Percentiles rank a stretch among this genome's conserved stretches.
Conservation (phyloP, 192 early-diverging fungal species). For the Spizellomyces sp. region DNA sequence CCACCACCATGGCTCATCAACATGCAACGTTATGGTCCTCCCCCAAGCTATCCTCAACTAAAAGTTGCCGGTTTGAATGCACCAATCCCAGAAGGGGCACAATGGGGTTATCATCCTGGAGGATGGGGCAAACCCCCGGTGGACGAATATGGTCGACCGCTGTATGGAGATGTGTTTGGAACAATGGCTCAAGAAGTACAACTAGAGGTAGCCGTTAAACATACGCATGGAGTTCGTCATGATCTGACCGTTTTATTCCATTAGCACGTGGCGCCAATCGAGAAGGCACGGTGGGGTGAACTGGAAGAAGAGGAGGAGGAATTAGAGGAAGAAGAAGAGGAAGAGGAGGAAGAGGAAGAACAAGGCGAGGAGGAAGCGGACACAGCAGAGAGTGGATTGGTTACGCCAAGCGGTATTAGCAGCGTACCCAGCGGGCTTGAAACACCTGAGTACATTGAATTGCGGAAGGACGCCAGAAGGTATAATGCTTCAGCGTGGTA, state of each 20-base stretch:
- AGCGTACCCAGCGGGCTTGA: conserved; percentile 76
- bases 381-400: conserved; percentile 64
- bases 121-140: conserved; percentile 70
- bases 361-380: conserved; percentile 48
- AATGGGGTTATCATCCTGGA: conserved; percentile 98
- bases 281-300: conserved; percentile 87
- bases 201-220: conserved; percentile 50
- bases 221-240: neutral
- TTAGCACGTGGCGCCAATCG: conserved; percentile 68
- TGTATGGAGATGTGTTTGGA: conserved; percentile 97
- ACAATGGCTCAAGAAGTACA: conserved; percentile 51
- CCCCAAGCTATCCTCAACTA: conserved; percentile 90
- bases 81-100: conserved; percentile 95
- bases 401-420: conserved; percentile 81
- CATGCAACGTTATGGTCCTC: conserved; percentile 97
- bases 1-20: conserved; percentile 97
- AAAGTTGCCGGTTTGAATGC: conserved; percentile 93
- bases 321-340: conserved; percentile 65
- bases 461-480: conserved; percentile 74
- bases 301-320: conserved; percentile 82
- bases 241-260: conserved; percentile 1
- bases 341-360: conserved; percentile 58
- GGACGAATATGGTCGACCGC: conserved; percentile 78
- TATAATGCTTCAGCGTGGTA: conserved; percentile 8
- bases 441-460: conserved; percentile 83